Evolutionary conservation across 1,284 basidiomycete species (phyloP).

Genomic region (Anthracocystis panici-leucophaei): DNA sequence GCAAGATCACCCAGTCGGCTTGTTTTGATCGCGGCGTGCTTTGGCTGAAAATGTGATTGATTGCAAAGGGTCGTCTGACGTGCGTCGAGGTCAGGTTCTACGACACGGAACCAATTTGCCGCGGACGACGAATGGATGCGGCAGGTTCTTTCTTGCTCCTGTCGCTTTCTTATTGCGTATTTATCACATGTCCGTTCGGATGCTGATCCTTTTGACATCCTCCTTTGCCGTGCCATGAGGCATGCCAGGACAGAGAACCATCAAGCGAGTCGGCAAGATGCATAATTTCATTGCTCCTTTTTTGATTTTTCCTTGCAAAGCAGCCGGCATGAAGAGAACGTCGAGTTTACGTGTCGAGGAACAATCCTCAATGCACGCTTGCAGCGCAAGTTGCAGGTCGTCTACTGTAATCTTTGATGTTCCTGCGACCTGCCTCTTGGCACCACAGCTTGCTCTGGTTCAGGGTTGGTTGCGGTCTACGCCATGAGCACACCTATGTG

Average conservation of each 20-base stretch:
- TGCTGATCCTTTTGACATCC: conserved; percentile 1
- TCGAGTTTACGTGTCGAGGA: conserved; percentile 4
- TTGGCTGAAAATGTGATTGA: too few relatives aligned
- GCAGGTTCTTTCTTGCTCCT: conserved; percentile 16
- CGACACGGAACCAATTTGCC: conserved; percentile 17
- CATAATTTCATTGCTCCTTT: not conserved
- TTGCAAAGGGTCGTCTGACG: not conserved
- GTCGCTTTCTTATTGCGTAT: not conserved
- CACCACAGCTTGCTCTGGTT: not conserved
- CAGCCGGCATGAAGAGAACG: conserved; percentile 4
- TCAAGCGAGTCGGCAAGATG: too few relatives aligned
- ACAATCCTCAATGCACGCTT: conserved; percentile 6
- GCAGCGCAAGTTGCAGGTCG: conserved; percentile 3
- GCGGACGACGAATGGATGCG: conserved; percentile 32
- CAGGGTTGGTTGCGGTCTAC: not conserved
- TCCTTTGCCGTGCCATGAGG: too few relatives aligned
- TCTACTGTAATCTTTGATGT: not conserved
- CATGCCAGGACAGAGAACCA: too few relatives aligned
- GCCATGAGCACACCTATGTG: not conserved
- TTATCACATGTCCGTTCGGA: not conserved
- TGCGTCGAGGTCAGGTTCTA: conserved; percentile 2
- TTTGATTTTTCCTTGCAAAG: not conserved
- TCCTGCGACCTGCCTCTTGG: not conserved
- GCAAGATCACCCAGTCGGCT: not conserved
- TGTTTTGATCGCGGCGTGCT: not conserved